phyloP scores from a whole-genome alignment of 2,329 filamentous ascomycete species.

The Ceratocystis eucalypticola region DNA sequence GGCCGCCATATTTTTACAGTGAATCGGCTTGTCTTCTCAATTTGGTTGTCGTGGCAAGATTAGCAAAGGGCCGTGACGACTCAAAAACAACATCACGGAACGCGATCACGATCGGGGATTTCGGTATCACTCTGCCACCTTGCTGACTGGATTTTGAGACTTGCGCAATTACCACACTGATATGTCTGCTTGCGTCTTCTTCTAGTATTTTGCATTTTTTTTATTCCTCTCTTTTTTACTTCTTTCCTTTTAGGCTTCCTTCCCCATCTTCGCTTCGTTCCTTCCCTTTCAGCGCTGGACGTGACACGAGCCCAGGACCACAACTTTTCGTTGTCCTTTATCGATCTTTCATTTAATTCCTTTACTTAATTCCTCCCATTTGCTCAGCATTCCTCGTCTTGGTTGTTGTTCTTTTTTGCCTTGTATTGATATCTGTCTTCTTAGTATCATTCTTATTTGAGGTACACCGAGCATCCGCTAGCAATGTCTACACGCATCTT shows the following conservation, averaged over 20 bases:
- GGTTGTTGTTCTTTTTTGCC: neutral
- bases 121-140: neutral
- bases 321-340: neutral
- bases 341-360: neutral
- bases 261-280: neutral
- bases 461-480: neutral
- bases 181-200: neutral
- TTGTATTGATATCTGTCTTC: neutral
- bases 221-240: constrained; percentile 7
- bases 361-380: neutral
- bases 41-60: constrained; percentile 4
- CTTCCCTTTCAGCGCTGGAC: constrained; percentile 1
- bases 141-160: neutral
- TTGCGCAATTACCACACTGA: neutral
- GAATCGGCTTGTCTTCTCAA: neutral
- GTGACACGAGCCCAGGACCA: constrained; percentile 4
- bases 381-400: neutral
- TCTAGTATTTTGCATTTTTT: neutral
- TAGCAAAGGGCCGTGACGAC: neutral
- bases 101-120: neutral
- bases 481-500: constrained; percentile 8
- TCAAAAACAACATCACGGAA: neutral
- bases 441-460: neutral
- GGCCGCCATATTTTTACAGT: neutral
- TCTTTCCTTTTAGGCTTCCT: neutral